Percentiles rank a stretch among this genome's conserved stretches.
Conservation (phyloP, 179 eudicot genomes). For the Beta corolliflora region DNA sequence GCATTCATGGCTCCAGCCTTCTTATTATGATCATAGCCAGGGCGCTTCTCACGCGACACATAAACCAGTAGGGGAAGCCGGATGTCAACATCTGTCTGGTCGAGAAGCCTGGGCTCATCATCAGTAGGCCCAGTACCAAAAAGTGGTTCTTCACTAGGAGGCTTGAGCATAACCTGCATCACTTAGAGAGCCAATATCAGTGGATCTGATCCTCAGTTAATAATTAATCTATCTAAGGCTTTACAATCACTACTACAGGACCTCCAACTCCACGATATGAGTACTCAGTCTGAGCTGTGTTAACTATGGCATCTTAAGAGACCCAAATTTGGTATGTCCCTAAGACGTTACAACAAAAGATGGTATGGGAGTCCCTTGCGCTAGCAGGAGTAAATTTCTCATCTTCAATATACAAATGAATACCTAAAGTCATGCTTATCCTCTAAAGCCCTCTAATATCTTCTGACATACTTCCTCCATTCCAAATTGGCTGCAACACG, state of each 20-base stretch:
- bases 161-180: slow-evolving; percentile 89
- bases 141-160: slow-evolving; percentile 87
- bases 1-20: slow-evolving; percentile 98
- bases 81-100: slow-evolving; percentile 71
- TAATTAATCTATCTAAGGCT: not conserved
- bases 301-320: not conserved
- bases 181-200: slow-evolving; percentile 21
- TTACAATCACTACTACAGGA: not conserved
- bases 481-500: too few species aligned
- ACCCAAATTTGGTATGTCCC: not conserved
- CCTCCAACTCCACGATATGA: not conserved
- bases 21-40: slow-evolving; percentile 93
- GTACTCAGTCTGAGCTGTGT: not conserved
- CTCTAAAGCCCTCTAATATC: not conserved
- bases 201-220: not conserved
- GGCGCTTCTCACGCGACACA: slow-evolving; percentile 91
- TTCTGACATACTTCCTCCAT: not conserved
- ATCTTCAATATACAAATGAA: not conserved
- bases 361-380: not conserved
- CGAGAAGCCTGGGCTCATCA: slow-evolving; percentile 58
- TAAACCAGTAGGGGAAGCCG: slow-evolving; percentile 92
- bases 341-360: not conserved
- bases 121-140: slow-evolving; percentile 38
- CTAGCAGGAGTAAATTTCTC: not conserved
- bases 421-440: not conserved